Evolutionary conservation across 1,139 yeast genomes (phyloP), one percentile per base, ranked within the genome.

Genomic region (Magnusiomyces ingens): DNA sequence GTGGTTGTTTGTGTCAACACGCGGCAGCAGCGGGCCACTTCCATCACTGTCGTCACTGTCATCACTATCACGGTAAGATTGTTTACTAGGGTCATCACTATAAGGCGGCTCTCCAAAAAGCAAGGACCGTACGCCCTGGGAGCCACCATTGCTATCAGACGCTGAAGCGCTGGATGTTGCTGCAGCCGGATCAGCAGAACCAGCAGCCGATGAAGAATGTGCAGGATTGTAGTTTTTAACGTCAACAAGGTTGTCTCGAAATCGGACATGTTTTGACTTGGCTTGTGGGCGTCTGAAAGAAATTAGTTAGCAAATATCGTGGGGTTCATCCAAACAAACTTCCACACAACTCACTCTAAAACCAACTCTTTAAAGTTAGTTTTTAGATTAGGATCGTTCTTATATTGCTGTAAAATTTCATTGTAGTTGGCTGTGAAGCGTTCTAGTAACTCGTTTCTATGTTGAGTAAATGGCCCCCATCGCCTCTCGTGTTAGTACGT

Each of bases 181-280:
- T 35, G 50, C 57, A 58, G 58, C 32, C 57, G 53, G 55, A 48
- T 52, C 53, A 26, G 54, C 42, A 26, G 32, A 26, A 26, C 32
- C 32, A 26, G 32, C 32, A 26, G 32, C 32, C 8, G 32, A 26
- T 26, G 32, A 26, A 26, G 32, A 26, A 26, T 26, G 32, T 8
- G 32, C 32, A 26, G 32, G 32, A 8, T n/a, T 37, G 5, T 17
- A n/a, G 18, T 22, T 51, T n/a, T 36, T 54, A 38, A 47, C 52
- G 45, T 71, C 74, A 10, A 69, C 63, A 29, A 72, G 63, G 21
- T 71, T 68, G 51, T 79, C 82, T 57, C 76, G 75, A 61, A 81
- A 81, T 52, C 85, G 67, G 4, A 81, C 86, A 2, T 80, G 72
- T 59, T 81, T 81, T 50, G 62, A 18, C 17, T 36, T 18, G 12